Evolutionary conservation across 2,329 filamentous ascomycete species (phyloP).

Genomic region (Apiospora kogelbergensis): DNA sequence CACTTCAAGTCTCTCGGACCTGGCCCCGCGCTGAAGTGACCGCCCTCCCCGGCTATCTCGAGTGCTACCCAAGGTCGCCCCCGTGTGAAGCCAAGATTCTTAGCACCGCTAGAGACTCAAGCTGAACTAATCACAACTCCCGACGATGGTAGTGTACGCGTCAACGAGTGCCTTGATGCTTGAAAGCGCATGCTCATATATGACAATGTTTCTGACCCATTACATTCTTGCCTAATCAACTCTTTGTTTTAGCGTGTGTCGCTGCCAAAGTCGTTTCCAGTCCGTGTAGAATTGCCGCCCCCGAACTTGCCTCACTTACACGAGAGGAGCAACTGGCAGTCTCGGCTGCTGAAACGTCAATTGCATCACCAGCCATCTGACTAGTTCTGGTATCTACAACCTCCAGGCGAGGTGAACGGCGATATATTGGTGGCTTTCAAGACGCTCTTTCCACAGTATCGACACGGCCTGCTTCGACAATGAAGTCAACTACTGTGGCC

Average conservation of each 20-base stretch:
- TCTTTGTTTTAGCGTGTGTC: neutral
- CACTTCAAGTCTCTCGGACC: neutral
- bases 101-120: neutral
- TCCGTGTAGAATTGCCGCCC: neutral
- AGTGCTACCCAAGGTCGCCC: neutral
- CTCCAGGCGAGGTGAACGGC: neutral
- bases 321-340: neutral
- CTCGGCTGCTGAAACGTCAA: neutral
- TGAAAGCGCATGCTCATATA: neutral
- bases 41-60: neutral
- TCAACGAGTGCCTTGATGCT: neutral
- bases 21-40: neutral
- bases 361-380: neutral
- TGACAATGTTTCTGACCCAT: neutral
- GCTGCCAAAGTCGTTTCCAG: neutral
- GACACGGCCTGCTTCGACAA: neutral
- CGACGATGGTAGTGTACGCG: slow-evolving; percentile 3
- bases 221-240: neutral
- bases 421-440: neutral
- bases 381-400: neutral
- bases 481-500: slow-evolving; percentile 8
- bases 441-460: neutral
- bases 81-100: neutral
- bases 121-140: neutral
- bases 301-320: neutral